phyloP scores from a whole-genome alignment of 148 eudicot genomes.

The Camellia lanceoleosa region DNA sequence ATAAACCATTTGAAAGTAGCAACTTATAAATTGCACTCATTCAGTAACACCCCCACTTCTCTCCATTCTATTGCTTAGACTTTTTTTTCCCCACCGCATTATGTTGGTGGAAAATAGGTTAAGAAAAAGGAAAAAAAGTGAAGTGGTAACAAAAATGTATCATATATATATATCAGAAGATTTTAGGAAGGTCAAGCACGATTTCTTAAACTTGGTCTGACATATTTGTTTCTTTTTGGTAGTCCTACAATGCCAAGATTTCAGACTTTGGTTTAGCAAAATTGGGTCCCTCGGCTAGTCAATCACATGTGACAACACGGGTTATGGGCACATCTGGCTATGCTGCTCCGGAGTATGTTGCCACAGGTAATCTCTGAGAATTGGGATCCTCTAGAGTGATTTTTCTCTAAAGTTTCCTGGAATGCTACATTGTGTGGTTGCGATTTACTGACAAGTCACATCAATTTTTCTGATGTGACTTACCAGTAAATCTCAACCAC shows the following conservation, averaged over 20 bases:
- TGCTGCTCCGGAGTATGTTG: constrained; percentile 85
- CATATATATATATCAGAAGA: not conserved
- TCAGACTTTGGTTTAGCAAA: constrained; percentile 86
- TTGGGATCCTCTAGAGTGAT: too few species aligned
- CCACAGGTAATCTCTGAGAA: constrained; percentile 77
- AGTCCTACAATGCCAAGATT: constrained; percentile 76
- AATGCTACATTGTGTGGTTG: too few species aligned
- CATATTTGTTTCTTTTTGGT: constrained; percentile 7
- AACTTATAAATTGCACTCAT: not conserved
- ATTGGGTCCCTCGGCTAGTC: constrained; percentile 63
- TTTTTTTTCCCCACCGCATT: not conserved
- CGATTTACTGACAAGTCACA: too few species aligned
- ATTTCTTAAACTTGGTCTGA: constrained; percentile 1
- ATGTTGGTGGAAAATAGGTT: not conserved
- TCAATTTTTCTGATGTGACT: too few species aligned
- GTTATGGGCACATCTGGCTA: constrained; percentile 85
- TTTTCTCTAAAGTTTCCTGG: too few species aligned
- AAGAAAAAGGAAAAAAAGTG: not conserved
- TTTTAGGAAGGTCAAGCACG: not conserved
- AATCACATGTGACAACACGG: constrained; percentile 66
- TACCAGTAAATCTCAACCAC: too few species aligned
- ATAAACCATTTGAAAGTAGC: not conserved
- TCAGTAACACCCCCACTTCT: not conserved
- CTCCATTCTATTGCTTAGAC: not conserved
- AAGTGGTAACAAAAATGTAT: not conserved